Conservation (phyloP, 306 rosid genomes). For the Prunus salicina region DNA sequence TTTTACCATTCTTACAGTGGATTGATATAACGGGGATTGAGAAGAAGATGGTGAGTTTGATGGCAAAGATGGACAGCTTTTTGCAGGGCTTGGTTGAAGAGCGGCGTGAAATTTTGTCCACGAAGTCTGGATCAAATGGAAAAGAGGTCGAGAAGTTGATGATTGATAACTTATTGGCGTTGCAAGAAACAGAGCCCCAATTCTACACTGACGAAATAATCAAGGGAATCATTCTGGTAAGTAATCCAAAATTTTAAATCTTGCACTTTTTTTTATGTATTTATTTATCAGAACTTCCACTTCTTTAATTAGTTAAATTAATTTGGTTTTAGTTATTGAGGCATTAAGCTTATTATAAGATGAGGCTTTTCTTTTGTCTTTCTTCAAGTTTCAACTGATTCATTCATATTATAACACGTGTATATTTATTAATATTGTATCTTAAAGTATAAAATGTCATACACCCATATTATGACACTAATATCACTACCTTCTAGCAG, state of each 20-base stretch:
- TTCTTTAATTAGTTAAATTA: background rate
- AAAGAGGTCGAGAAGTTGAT: conserved; percentile 15
- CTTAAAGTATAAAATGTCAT: too few species aligned
- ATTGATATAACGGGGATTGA: conserved; percentile 15
- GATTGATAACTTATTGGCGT: conserved; percentile 26
- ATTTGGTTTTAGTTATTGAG: too few species aligned
- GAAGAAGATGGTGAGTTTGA: conserved; percentile 14
- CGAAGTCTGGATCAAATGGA: background rate
- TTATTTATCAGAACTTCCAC: background rate
- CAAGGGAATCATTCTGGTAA: conserved; percentile 26
- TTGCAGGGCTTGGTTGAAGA: conserved; percentile 33
- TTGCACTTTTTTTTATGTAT: too few species aligned
- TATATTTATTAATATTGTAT: too few species aligned
- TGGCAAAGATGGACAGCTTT: conserved; percentile 22
- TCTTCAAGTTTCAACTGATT: background rate
- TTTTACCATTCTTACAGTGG: conserved; percentile 20
- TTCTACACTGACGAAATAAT: conserved; percentile 29
- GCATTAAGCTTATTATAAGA: too few species aligned
- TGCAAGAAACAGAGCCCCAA: conserved; percentile 17
- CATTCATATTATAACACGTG: background rate
- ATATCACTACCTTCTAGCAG: too few species aligned
- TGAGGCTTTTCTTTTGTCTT: too few species aligned
- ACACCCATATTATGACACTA: too few species aligned
- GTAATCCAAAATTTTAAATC: background rate
- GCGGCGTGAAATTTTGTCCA: background rate